Percentiles rank a stretch among this genome's conserved stretches.
These are phyloP conservation scores for Penicillium brasilianum DNA, from an alignment of 2,329 filamentous ascomycete genomes.

Conservation along the genomic window DNA sequence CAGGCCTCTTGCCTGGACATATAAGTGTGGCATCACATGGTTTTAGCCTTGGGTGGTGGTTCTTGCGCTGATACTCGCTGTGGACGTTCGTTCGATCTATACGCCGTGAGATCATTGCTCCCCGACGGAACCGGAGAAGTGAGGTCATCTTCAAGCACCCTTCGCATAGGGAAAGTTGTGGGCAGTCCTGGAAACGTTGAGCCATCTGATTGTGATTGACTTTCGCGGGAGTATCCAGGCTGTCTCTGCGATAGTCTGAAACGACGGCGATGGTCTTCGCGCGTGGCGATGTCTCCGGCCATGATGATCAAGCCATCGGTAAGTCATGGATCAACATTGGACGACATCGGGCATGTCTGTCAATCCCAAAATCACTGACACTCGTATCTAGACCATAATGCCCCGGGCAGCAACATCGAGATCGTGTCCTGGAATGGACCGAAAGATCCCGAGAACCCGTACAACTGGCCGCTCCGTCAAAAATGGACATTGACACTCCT, in stretches of 20 bases:
- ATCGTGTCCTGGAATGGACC: constrained; percentile 38
- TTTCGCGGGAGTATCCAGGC: neutral
- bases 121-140: constrained; percentile 10
- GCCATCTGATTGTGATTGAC: neutral
- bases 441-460: constrained; percentile 44
- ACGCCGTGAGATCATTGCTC: constrained; percentile 16
- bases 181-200: neutral
- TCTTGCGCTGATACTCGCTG: neutral
- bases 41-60: neutral
- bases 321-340: constrained; percentile 4
- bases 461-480: constrained; percentile 42
- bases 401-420: constrained; percentile 20
- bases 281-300: constrained; percentile 30
- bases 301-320: constrained; percentile 27
- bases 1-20: neutral
- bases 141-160: constrained; percentile 23
- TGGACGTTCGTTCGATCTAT: constrained; percentile 1
- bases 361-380: constrained; percentile 4
- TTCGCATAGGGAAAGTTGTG: constrained; percentile 4
- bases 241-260: neutral
- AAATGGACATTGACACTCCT: constrained; percentile 45
- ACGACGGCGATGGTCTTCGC: constrained; percentile 27
- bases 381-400: constrained; percentile 23
- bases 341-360: neutral
- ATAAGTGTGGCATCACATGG: neutral